A percentile compares a stretch with the other conserved stretches of the same genome.
These are phyloP conservation scores for Chlorella sorokiniana DNA, from an alignment of 139 green algal genomes.

Conservation along the genomic window DNA sequence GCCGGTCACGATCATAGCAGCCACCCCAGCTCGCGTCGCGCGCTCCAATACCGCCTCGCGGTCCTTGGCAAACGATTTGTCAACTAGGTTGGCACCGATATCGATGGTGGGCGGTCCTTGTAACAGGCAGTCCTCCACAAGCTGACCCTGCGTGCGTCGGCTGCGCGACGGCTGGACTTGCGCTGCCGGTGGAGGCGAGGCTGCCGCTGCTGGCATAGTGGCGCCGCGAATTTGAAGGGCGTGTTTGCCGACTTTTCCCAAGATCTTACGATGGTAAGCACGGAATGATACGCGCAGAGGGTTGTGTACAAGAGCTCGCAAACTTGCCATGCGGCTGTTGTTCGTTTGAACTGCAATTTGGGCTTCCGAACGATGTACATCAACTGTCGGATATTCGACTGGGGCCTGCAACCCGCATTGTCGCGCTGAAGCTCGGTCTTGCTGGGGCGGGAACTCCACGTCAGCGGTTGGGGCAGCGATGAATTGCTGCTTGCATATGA, in stretches of 20 bases:
- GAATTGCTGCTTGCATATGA: too few species aligned
- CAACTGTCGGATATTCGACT: too few species aligned
- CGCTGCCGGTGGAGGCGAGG: constrained; percentile 1
- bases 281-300: too few species aligned
- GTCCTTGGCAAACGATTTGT: constrained; percentile 68
- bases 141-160: constrained; percentile 44
- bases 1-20: constrained; percentile 62
- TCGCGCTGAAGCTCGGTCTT: too few species aligned
- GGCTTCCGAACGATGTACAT: too few species aligned
- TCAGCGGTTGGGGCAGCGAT: too few species aligned
- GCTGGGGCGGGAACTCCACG: too few species aligned
- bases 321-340: too few species aligned
- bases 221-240: not conserved
- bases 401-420: too few species aligned
- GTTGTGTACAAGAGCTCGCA: too few species aligned
- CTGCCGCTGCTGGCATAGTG: not conserved
- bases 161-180: constrained; percentile 31
- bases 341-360: too few species aligned
- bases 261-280: too few species aligned
- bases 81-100: constrained; percentile 70
- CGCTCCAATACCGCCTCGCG: constrained; percentile 56
- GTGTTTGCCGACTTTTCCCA: not conserved
- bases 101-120: constrained; percentile 50
- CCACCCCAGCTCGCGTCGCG: constrained; percentile 48
- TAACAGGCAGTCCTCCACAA: constrained; percentile 45